A percentile compares a stretch with the other conserved stretches of the same genome.
These are phyloP conservation scores for Annulohypoxylon maeteangense DNA, from an alignment of 495 filamentous ascomycete genomes.

Conservation along the genomic window DNA sequence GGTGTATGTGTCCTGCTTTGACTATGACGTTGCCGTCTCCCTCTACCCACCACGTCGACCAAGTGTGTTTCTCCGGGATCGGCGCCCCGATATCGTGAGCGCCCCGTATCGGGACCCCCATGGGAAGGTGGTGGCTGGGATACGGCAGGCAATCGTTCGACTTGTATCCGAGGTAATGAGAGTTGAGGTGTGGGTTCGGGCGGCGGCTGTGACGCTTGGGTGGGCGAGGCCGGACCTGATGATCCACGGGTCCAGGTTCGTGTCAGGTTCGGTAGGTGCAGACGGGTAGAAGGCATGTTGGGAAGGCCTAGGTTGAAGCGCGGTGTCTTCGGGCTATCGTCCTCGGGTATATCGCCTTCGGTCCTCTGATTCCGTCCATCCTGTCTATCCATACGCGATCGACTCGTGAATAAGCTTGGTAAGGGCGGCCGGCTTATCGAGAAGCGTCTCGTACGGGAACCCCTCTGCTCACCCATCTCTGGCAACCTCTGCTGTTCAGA, in stretches of 20 bases:
- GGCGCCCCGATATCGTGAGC: constrained; percentile 48
- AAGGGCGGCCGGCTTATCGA: constrained; percentile 45
- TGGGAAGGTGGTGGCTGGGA: constrained; percentile 33
- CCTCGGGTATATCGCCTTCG: constrained; percentile 39
- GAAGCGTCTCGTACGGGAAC: constrained; percentile 27
- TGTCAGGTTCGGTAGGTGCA: constrained; percentile 54
- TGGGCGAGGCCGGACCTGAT: constrained; percentile 46
- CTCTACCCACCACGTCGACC: constrained; percentile 44
- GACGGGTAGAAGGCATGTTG: constrained; percentile 52
- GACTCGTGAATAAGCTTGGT: constrained; percentile 49
- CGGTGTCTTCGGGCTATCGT: constrained; percentile 57
- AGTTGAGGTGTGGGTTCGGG: constrained; percentile 7
- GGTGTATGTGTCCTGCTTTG: constrained; percentile 34
- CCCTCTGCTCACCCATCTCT: constrained; percentile 46
- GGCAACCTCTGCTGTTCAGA: constrained; percentile 34
- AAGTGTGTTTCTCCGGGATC: constrained; percentile 52
- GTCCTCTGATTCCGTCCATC: constrained; percentile 43
- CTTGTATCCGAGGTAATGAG: constrained; percentile 5
- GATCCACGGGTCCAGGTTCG: constrained; percentile 50
- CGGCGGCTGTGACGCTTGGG: constrained; percentile 17
- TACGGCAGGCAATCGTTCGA: constrained; percentile 23
- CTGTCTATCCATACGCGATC: constrained; percentile 41
- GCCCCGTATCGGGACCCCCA: constrained; percentile 7
- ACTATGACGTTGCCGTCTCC: constrained; percentile 37
- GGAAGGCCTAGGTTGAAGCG: constrained; percentile 49